A percentile compares a stretch with the other conserved stretches of the same genome.
Conservation (phyloP, 176 grass and related monocot species). For the Rhynchospora breviuscula region DNA sequence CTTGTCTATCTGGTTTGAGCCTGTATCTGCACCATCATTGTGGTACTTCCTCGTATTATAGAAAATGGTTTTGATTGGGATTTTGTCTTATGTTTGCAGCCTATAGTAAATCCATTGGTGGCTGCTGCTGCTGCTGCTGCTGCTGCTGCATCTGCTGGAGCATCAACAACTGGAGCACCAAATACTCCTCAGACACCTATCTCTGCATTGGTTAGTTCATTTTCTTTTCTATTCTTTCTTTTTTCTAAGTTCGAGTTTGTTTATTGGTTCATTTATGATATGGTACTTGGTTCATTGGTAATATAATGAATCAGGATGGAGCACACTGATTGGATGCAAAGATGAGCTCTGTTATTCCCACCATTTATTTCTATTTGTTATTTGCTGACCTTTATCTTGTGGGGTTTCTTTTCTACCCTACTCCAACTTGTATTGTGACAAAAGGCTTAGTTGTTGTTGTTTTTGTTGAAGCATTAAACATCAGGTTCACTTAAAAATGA, state of each 20-base stretch:
- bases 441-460: no score
- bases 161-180: slow-evolving; percentile 40
- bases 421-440: no score
- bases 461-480: not conserved
- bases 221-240: slow-evolving; percentile 1
- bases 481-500: not conserved
- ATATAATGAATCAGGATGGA: not conserved
- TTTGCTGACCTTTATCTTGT: no score
- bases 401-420: no score
- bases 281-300: not conserved
- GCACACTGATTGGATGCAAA: not conserved
- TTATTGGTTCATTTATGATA: not conserved
- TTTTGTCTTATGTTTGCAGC: slow-evolving; percentile 41
- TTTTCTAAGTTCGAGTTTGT: not conserved
- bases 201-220: slow-evolving; percentile 58
- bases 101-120: slow-evolving; percentile 76
- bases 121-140: slow-evolving; percentile 46
- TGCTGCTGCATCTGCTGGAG: slow-evolving; percentile 32
- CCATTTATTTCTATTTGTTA: not conserved
- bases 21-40: no score
- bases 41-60: not conserved
- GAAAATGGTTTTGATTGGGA: not conserved
- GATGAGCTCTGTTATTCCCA: not conserved
- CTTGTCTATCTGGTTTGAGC: no score
- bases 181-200: slow-evolving; percentile 51